Base-by-base conservation (phyloP, 176 grass and related monocot species). In the Areca catechu region DNA sequence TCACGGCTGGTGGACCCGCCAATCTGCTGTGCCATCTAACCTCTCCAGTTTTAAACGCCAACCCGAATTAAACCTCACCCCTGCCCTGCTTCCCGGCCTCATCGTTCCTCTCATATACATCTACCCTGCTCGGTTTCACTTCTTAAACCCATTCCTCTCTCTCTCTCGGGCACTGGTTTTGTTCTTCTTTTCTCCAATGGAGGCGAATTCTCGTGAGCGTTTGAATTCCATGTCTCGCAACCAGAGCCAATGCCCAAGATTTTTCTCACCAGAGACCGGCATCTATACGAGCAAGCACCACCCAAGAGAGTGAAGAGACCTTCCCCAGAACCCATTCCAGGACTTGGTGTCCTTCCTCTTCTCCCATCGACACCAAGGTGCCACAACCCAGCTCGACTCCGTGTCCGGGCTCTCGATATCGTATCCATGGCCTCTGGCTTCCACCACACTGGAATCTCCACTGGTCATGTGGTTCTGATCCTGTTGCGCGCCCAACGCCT, bases 291-390 rank as follows among this genome's bases (percentile, higher is more conserved):
- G 81, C 72, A 80, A 63, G 23, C 69, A 85, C 72, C 7, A 74
- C 1, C 24, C 76, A 50, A 51, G 71, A n/a, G n/a, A n/a, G n/a
- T n/a, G n/a, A n/a, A n/a, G n/a, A 16, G 24, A 53, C 1, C 79
- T 96, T 21, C 83, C 91, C 1, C 25, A 68, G 18, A 74, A 90
- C 27, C 79, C 77, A 10, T 27, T n/a, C 43, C 71, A 76, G 60
- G 85, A 85, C 70, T 63, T 90, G 67, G 83, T 86, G 15, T 82
- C 80, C 21, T 85, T 82, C 71, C 58, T 96, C 61, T 77, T 90
- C 80, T 70, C 86, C 57, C 74, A 30, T 60, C 4, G 70, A 2
- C 91, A 88, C 15, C 18, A 21, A 20, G 65, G 77, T 56, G 54
- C 25, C 16, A 53, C 51, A 4, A 73, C 80, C 25, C 55, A 89